Percentiles rank a stretch among this genome's conserved stretches.
phyloP scores from a whole-genome alignment of 192 early-diverging fungal genomes.

The Gryganskiella cystojenkinii region DNA sequence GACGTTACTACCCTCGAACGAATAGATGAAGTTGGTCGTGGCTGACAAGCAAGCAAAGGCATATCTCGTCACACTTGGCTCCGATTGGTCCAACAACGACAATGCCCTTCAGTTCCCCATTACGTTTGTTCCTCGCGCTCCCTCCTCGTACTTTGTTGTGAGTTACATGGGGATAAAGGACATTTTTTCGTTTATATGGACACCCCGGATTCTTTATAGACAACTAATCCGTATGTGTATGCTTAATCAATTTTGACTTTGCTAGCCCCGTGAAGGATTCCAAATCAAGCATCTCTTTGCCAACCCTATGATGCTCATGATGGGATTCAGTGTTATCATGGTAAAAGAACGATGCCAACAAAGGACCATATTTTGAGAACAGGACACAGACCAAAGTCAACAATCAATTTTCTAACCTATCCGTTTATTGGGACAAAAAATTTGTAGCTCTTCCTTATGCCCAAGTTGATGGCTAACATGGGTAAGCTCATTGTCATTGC shows the following conservation, averaged over 20 bases:
- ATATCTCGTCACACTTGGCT: conserved; percentile 52
- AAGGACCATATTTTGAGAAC: not conserved
- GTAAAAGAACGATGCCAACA: not conserved
- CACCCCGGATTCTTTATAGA: not conserved
- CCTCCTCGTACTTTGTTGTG: conserved; percentile 64
- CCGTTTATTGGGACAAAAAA: not conserved
- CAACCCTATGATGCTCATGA: conserved; percentile 71
- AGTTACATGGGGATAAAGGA: conserved; percentile 1
- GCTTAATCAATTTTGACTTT: not conserved
- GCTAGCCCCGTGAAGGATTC: conserved; percentile 64
- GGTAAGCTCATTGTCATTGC: conserved; percentile 25
- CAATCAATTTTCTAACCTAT: not conserved
- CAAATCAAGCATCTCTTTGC: conserved; percentile 61
- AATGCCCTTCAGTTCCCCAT: conserved; percentile 58
- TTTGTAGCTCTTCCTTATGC: conserved; percentile 64
- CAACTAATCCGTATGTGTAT: no score
- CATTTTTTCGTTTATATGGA: not conserved
- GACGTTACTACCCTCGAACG: no score
- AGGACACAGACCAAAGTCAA: not conserved
- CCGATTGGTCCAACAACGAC: conserved; percentile 60
- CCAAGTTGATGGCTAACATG: conserved; percentile 65
- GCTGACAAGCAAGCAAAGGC: conserved; percentile 45
- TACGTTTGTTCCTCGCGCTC: conserved; percentile 50
- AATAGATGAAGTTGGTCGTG: conserved; percentile 62
- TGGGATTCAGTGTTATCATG: conserved; percentile 64